Evolutionary conservation across 2,329 filamentous ascomycete genomes (phyloP).

Genomic region (Sarocladiaceae sp.): DNA sequence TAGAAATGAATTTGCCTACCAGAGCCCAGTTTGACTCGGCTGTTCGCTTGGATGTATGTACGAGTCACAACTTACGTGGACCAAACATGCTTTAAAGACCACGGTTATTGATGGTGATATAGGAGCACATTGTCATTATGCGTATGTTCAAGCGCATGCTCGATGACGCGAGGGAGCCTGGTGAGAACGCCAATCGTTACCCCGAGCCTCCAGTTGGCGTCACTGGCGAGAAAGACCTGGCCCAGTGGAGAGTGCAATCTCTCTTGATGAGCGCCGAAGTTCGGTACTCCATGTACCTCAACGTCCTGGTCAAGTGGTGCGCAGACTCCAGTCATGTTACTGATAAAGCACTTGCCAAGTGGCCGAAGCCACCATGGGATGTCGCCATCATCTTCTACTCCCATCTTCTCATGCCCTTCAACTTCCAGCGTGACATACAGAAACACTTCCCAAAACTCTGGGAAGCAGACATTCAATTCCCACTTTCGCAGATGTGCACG

Average conservation of each 20-base stretch:
- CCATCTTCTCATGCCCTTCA: slow-evolving; percentile 15
- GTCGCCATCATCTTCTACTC: slow-evolving; percentile 19
- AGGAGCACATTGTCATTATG: neutral
- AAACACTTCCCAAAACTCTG: neutral
- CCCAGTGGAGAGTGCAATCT: neutral
- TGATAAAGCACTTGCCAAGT: slow-evolving; percentile 1
- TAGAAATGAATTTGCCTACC: neutral
- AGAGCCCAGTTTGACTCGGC: neutral
- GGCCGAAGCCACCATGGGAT: neutral
- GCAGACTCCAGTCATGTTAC: neutral
- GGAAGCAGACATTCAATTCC: neutral
- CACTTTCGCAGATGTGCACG: neutral
- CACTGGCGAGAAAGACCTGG: neutral
- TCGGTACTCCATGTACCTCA: neutral
- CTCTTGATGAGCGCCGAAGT: neutral
- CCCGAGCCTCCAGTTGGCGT: neutral
- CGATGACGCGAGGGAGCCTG: neutral
- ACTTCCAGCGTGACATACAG: neutral
- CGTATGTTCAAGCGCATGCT: neutral
- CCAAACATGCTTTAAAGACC: neutral
- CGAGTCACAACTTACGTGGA: neutral
- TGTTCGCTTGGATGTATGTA: neutral
- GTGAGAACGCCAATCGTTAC: neutral
- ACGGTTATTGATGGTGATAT: neutral
- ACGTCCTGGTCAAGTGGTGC: neutral